Percentiles rank a stretch among this genome's conserved stretches.
Conservation (phyloP, 805 yeast genomes). For the Candida awuae region DNA sequence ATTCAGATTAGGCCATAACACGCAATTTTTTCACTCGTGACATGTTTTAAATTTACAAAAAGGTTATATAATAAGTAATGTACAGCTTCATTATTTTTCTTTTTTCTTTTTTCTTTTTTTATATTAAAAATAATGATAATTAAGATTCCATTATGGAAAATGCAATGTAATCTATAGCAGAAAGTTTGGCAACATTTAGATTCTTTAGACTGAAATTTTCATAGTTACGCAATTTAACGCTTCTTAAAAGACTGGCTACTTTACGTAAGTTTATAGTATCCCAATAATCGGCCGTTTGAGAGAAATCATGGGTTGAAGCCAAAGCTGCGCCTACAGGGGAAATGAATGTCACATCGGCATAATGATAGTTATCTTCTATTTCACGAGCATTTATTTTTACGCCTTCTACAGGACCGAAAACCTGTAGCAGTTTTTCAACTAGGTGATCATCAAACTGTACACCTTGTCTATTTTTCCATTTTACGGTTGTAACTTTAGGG, state of each 20-base stretch:
- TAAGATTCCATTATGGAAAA: neutral
- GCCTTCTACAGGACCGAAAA: conserved; percentile 34
- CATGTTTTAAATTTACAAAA: too few relatives aligned
- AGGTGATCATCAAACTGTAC: conserved; percentile 28
- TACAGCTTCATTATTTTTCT: neutral
- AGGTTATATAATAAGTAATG: neutral
- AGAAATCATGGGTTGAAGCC: conserved; percentile 38
- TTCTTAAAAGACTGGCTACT: conserved; percentile 39
- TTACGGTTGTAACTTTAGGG: conserved; percentile 17
- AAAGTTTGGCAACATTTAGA: neutral
- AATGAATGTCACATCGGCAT: conserved; percentile 32
- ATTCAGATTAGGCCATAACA: conserved; percentile 29
- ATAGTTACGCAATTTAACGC: conserved; percentile 15
- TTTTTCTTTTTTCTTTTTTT: too few relatives aligned
- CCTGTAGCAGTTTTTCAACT: conserved; percentile 34
- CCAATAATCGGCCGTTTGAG: conserved; percentile 37
- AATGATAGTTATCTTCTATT: conserved; percentile 26
- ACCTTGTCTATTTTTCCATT: conserved; percentile 40
- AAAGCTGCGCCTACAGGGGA: conserved; percentile 23
- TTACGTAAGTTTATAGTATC: conserved; percentile 36
- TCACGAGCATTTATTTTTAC: conserved; percentile 13
- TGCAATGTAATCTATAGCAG: conserved; percentile 6
- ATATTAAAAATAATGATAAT: too few relatives aligned
- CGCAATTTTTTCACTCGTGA: neutral
- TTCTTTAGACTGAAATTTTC: neutral